Conservation (phyloP, 73 alveolate species). For the Blepharisma stoltei region DNA sequence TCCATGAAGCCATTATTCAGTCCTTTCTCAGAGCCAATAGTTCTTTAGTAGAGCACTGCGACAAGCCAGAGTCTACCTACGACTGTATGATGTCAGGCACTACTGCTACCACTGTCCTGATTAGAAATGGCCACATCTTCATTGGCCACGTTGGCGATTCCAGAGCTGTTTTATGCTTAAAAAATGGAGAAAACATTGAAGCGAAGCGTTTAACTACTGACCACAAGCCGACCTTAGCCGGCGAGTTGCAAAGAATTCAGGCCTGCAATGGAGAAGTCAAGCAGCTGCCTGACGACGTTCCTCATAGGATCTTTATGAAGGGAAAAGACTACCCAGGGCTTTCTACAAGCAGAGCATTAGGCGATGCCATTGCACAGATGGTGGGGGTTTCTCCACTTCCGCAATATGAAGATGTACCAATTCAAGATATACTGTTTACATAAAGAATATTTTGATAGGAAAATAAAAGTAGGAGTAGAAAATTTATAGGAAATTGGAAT, state of each 20-base stretch:
- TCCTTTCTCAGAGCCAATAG: too few species aligned
- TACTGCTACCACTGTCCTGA: slow-evolving; percentile 10
- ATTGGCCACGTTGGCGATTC: slow-evolving; percentile 64
- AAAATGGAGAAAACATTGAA: neutral
- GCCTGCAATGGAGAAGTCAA: slow-evolving; percentile 55
- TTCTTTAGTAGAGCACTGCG: too few species aligned
- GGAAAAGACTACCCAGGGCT: slow-evolving; percentile 87
- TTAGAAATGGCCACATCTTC: neutral
- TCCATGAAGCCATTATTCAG: too few species aligned
- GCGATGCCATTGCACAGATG: slow-evolving; percentile 71
- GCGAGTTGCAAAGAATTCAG: slow-evolving; percentile 58
- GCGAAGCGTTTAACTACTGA: slow-evolving; percentile 48
- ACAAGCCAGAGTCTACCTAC: too few species aligned
- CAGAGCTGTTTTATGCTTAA: slow-evolving; percentile 37
- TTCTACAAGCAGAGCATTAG: slow-evolving; percentile 83
- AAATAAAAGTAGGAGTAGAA: too few species aligned
- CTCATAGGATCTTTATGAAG: slow-evolving; percentile 78
- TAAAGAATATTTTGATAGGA: too few species aligned
- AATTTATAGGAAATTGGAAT: too few species aligned
- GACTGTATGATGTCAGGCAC: slow-evolving; percentile 16
- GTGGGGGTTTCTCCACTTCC: slow-evolving; percentile 81
- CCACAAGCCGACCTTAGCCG: slow-evolving; percentile 60
- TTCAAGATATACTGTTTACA: too few species aligned
- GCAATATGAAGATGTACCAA: slow-evolving; percentile 28
- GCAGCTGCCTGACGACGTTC: slow-evolving; percentile 48